Evolutionary conservation across 345 rosid species (phyloP).

Genomic region (Rhodamnia argentea): DNA sequence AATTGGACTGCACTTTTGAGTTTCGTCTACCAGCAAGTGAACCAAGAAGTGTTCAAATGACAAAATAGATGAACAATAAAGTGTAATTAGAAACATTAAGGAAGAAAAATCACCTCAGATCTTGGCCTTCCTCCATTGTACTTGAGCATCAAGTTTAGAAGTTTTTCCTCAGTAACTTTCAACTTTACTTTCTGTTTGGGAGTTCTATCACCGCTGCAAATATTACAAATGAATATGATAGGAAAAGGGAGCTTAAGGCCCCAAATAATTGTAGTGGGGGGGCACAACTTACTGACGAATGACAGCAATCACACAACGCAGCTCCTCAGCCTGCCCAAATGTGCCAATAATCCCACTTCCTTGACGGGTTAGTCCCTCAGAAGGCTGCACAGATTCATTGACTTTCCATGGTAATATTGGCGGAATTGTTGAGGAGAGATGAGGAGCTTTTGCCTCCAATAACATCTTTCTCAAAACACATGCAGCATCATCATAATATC

Average conservation of each 20-base stretch:
- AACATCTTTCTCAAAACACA: slow-evolving; percentile 94
- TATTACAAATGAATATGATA: slow-evolving; percentile 1
- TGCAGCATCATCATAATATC: slow-evolving; percentile 98
- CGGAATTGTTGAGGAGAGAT: slow-evolving; percentile 85
- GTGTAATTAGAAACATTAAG: background rate
- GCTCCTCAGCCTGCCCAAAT: slow-evolving; percentile 95
- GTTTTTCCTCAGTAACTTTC: slow-evolving; percentile 94
- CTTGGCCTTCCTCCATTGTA: slow-evolving; percentile 96
- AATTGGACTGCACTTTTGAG: slow-evolving; percentile 92
- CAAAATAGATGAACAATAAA: background rate
- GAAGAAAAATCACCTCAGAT: slow-evolving; percentile 49
- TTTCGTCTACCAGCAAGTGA: slow-evolving; percentile 62
- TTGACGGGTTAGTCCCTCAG: slow-evolving; percentile 89
- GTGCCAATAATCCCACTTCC: slow-evolving; percentile 95
- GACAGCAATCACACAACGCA: slow-evolving; percentile 92
- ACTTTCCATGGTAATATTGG: slow-evolving; percentile 91
- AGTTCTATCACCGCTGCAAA: slow-evolving; percentile 93
- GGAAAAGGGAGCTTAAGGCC: background rate
- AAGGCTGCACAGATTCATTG: slow-evolving; percentile 65
- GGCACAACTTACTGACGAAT: slow-evolving; percentile 75
- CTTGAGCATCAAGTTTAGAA: slow-evolving; percentile 89
- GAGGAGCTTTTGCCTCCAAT: slow-evolving; percentile 99
- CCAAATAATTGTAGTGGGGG: background rate
- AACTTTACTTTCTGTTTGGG: slow-evolving; percentile 99
- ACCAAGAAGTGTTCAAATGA: background rate